Evolutionary conservation across 139 green algal genomes (phyloP).

Genomic region (Protoeuglena noctilucae): DNA sequence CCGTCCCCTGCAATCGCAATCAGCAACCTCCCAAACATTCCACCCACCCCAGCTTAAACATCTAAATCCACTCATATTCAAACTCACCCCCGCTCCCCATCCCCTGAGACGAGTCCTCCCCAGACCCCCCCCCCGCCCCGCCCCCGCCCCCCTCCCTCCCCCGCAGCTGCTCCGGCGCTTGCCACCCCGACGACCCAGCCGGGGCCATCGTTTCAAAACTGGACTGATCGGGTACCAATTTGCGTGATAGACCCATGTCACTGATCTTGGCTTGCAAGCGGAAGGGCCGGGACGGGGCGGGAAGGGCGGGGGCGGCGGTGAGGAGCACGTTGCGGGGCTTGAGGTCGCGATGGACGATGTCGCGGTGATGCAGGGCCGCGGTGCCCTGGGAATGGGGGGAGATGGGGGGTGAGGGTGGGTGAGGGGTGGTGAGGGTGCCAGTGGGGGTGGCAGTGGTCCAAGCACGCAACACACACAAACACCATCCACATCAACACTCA

Average conservation of each 20-base stretch:
- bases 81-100: too few species aligned
- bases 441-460: too few species aligned
- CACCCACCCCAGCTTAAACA: too few species aligned
- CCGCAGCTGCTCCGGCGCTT: slow-evolving; percentile 84
- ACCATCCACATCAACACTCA: slow-evolving; percentile 12
- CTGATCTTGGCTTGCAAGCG: slow-evolving; percentile 63
- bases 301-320: slow-evolving; percentile 24
- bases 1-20: too few species aligned
- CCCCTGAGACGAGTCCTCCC: not conserved
- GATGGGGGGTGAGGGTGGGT: too few species aligned
- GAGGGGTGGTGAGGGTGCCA: too few species aligned
- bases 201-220: slow-evolving; percentile 58
- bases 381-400: too few species aligned
- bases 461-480: too few species aligned
- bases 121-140: not conserved
- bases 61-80: too few species aligned
- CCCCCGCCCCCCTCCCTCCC: slow-evolving; percentile 10
- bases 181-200: slow-evolving; percentile 77
- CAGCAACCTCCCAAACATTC: too few species aligned
- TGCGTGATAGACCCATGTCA: slow-evolving; percentile 93
- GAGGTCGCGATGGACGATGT: slow-evolving; percentile 71
- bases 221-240: slow-evolving; percentile 58
- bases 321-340: slow-evolving; percentile 93
- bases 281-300: not conserved
- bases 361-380: slow-evolving; percentile 55